A percentile compares a stretch with the other conserved stretches of the same genome.
phyloP scores from a whole-genome alignment of 2,329 filamentous ascomycete genomes.

The Talaromyces verruculosus region DNA sequence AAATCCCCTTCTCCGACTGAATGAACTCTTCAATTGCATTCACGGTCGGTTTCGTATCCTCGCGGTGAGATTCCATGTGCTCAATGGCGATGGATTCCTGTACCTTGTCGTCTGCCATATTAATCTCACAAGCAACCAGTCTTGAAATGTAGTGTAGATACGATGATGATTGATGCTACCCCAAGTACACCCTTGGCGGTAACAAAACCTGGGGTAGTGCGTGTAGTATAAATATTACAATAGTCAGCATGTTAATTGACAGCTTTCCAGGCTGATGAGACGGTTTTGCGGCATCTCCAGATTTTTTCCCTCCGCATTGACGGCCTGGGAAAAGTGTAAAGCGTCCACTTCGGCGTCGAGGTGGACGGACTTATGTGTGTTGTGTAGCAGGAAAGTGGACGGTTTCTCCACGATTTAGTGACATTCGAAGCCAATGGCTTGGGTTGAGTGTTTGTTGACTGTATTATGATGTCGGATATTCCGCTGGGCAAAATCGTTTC shows the following conservation, averaged over 20 bases:
- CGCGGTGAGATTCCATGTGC: background rate
- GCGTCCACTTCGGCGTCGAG: constrained; percentile 1
- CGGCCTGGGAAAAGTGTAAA: background rate
- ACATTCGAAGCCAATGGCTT: background rate
- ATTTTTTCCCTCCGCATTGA: constrained; percentile 5
- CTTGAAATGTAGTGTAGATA: background rate
- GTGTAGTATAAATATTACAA: background rate
- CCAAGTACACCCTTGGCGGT: background rate
- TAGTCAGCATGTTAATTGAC: background rate
- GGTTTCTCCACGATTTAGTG: background rate
- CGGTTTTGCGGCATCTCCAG: background rate
- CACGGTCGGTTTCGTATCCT: background rate
- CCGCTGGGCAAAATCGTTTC: background rate
- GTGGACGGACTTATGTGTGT: background rate
- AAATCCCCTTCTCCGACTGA: background rate
- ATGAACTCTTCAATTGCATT: background rate
- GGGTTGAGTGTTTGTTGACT: background rate
- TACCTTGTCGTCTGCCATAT: background rate
- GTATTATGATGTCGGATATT: background rate
- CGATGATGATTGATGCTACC: background rate
- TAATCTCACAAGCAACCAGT: background rate
- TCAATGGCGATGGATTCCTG: background rate
- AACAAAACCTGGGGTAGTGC: background rate
- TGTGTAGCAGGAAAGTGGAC: background rate
- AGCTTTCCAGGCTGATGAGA: background rate